Conservation (phyloP, 179 eudicot species). For the Corrigiola litoralis region DNA sequence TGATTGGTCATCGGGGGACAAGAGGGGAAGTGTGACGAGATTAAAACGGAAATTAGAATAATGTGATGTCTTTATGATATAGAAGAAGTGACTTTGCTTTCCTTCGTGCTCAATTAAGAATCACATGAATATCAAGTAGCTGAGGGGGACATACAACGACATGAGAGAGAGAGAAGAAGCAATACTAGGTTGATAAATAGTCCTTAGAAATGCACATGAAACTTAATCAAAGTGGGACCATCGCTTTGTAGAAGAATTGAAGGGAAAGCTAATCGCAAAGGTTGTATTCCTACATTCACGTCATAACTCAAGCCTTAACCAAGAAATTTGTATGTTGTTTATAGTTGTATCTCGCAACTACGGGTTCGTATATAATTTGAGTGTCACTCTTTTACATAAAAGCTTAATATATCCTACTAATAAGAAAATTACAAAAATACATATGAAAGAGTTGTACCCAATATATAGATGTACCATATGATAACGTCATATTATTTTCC, state of each 20-base stretch:
- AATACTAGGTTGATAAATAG: conserved; percentile 8
- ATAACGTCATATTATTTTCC: too few species aligned
- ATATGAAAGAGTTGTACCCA: too few species aligned
- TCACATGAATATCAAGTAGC: background rate
- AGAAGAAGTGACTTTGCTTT: background rate
- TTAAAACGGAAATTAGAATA: background rate
- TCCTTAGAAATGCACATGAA: conserved; percentile 4
- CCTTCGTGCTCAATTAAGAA: too few species aligned
- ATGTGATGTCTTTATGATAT: background rate
- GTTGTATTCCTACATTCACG: background rate
- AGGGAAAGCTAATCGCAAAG: background rate
- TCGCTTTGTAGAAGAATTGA: background rate
- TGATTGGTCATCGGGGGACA: conserved; percentile 14
- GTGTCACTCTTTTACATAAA: too few species aligned
- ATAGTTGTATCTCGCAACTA: too few species aligned
- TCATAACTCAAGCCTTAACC: too few species aligned
- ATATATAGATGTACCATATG: too few species aligned
- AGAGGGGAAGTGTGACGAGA: background rate
- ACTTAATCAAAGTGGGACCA: conserved; percentile 14
- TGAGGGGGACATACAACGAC: background rate
- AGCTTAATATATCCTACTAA: too few species aligned
- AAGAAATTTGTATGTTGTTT: too few species aligned
- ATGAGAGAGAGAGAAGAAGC: background rate
- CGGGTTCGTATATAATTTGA: too few species aligned
- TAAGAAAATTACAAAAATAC: too few species aligned